Conservation (phyloP, 441 rosid genomes). For the Cnidoscolus chayamansa region DNA sequence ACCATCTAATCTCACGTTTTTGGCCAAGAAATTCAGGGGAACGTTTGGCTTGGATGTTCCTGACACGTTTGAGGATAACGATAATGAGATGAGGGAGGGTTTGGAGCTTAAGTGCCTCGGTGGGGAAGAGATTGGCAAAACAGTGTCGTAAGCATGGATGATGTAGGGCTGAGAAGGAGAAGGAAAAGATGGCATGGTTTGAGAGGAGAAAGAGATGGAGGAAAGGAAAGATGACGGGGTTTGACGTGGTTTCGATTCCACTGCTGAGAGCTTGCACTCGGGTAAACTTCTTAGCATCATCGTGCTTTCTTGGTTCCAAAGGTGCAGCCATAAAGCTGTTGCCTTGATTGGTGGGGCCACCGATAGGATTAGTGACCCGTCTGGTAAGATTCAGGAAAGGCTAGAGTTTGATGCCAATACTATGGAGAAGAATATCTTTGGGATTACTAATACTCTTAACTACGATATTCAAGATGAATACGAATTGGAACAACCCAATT, state of each 20-base stretch:
- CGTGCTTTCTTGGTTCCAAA: constrained; percentile 91
- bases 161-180: too few species aligned
- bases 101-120: too few species aligned
- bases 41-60: too few species aligned
- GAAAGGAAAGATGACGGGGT: too few species aligned
- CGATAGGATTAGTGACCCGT: constrained; percentile 86
- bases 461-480: constrained; percentile 39
- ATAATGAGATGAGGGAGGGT: too few species aligned
- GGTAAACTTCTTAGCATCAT: constrained; percentile 89
- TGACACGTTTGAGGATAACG: too few species aligned
- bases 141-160: too few species aligned
- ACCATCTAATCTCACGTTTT: too few species aligned
- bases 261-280: constrained; percentile 85
- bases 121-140: too few species aligned
- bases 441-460: constrained; percentile 46
- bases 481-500: constrained; percentile 12
- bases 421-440: constrained; percentile 54
- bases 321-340: constrained; percentile 77
- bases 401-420: constrained; percentile 64
- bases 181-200: too few species aligned
- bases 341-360: constrained; percentile 96
- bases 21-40: too few species aligned
- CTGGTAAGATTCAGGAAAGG: constrained; percentile 88
- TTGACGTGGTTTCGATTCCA: constrained; percentile 80
- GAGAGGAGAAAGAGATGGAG: too few species aligned